Conservation (phyloP, 176 grass and related monocot species). For the Rhynchospora pubera region DNA sequence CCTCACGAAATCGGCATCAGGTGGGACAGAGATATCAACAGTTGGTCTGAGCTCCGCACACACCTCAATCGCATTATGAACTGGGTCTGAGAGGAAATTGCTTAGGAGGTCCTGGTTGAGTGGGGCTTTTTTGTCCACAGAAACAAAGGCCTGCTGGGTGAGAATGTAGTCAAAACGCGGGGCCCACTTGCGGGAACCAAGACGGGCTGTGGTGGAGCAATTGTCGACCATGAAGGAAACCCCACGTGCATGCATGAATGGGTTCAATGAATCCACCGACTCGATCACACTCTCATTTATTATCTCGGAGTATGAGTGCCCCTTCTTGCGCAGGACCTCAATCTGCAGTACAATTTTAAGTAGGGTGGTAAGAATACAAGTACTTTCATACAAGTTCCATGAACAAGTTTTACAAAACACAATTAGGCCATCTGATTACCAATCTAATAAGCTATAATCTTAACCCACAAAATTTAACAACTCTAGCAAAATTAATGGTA, state of each 20-base stretch:
- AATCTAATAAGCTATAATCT: not conserved
- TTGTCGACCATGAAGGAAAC: conserved; percentile 98
- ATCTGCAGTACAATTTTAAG: conserved; percentile 33
- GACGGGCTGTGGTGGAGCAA: conserved; percentile 76
- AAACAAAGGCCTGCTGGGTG: conserved; percentile 71
- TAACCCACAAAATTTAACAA: not conserved
- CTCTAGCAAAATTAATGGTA: not conserved
- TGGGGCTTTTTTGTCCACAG: conserved; percentile 37
- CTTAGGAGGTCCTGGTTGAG: conserved; percentile 85
- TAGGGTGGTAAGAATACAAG: not conserved
- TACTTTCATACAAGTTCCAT: not conserved
- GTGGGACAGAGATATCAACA: conserved; percentile 77
- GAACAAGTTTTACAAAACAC: not conserved
- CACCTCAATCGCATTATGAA: conserved; percentile 67
- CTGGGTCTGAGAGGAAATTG: conserved; percentile 74
- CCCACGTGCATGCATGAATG: conserved; percentile 91
- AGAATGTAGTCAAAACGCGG: conserved; percentile 81
- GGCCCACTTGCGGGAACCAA: conserved; percentile 90
- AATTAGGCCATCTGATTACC: not conserved
- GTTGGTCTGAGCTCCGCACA: conserved; percentile 79
- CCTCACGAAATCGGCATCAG: conserved; percentile 82
- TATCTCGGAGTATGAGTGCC: conserved; percentile 73
- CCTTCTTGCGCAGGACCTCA: conserved; percentile 77
- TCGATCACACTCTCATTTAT: conserved; percentile 89
- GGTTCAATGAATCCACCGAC: conserved; percentile 83